These are phyloP conservation scores for Saturnispora quitensis DNA, from an alignment of 805 yeast species.

Conservation along the genomic window DNA sequence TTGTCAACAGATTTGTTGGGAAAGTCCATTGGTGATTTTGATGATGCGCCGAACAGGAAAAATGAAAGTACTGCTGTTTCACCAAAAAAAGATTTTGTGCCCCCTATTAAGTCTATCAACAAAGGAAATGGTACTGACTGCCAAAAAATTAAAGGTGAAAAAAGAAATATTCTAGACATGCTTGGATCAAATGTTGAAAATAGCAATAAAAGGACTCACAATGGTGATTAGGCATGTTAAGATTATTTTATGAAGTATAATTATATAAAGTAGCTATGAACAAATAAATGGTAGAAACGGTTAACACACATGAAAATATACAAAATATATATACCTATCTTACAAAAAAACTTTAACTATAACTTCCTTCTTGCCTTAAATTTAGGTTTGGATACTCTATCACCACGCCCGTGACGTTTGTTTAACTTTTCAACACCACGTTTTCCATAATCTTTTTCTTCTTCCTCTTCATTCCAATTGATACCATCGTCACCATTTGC, in stretches of 20 bases:
- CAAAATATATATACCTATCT: neutral
- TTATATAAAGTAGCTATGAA: neutral
- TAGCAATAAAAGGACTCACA: neutral
- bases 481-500: conserved; percentile 44
- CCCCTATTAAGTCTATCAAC: neutral
- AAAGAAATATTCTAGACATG: conserved; percentile 5
- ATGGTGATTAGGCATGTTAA: neutral
- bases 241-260: neutral
- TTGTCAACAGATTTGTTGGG: conserved; percentile 54
- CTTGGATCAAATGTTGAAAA: neutral
- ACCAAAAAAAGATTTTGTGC: neutral
- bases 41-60: conserved; percentile 7
- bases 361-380: conserved; percentile 55
- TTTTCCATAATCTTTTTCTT: conserved; percentile 6
- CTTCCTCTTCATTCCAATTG: conserved; percentile 32
- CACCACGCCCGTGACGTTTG: conserved; percentile 15
- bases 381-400: conserved; percentile 33
- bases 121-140: neutral
- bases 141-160: neutral
- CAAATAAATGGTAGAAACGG: neutral
- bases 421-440: conserved; percentile 9
- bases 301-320: neutral
- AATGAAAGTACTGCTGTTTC: neutral
- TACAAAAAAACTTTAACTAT: conserved; percentile 19
- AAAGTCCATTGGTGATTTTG: conserved; percentile 24